phyloP scores from a whole-genome alignment of 805 yeast species.

The Saccharomycopsis babjevae region DNA sequence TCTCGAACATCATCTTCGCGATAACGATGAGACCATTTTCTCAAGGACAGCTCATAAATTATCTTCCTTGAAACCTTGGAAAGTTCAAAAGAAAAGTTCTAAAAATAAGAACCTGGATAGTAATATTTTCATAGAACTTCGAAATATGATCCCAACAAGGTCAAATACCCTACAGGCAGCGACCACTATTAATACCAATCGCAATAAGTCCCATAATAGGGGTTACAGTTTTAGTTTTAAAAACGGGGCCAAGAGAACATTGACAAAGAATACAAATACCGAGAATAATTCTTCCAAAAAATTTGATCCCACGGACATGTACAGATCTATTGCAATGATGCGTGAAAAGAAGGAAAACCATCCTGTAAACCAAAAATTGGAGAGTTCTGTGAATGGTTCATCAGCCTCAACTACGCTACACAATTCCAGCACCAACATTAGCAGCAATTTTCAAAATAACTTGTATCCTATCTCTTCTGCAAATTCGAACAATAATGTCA shows the following conservation, averaged over 20 bases:
- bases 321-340: slow-evolving; percentile 72
- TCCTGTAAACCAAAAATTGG: neutral
- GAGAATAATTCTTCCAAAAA: slow-evolving; percentile 22
- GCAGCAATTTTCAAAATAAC: neutral
- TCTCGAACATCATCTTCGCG: neutral
- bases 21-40: neutral
- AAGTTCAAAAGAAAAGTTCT: slow-evolving; percentile 10
- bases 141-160: neutral
- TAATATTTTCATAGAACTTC: neutral
- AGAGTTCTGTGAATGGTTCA: neutral
- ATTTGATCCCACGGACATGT: slow-evolving; percentile 75
- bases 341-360: slow-evolving; percentile 38
- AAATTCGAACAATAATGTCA: neutral
- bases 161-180: neutral
- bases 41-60: neutral
- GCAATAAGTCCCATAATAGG: neutral
- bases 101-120: neutral
- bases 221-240: slow-evolving; percentile 2
- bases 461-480: neutral
- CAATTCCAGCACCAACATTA: neutral
- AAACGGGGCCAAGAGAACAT: slow-evolving; percentile 11
- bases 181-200: neutral
- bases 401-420: neutral
- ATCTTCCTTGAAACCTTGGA: neutral
- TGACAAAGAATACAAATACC: slow-evolving; percentile 25